Evolutionary conservation across 2,329 filamentous ascomycete species (phyloP).

Genomic region (Arthroderma uncinatum): DNA sequence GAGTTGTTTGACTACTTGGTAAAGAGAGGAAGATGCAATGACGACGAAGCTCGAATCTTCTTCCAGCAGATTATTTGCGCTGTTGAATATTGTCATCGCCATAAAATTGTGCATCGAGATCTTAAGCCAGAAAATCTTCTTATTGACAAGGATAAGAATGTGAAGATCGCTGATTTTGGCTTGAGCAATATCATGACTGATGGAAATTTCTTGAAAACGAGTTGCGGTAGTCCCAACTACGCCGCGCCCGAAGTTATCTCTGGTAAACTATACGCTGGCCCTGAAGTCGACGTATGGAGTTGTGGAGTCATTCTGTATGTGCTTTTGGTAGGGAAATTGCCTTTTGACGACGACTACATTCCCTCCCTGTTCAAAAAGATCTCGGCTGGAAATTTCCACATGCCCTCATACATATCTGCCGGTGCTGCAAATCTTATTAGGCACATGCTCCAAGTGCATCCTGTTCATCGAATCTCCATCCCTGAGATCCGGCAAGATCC

Average conservation of each 20-base stretch:
- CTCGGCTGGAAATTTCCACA: conserved; percentile 81
- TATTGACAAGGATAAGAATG: conserved; percentile 87
- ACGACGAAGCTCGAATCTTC: conserved; percentile 87
- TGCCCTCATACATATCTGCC: conserved; percentile 79
- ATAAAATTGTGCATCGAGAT: conserved; percentile 97
- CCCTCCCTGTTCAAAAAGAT: conserved; percentile 97
- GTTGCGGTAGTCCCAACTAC: conserved; percentile 96
- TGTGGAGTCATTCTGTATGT: conserved; percentile 58
- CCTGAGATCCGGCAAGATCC: conserved; percentile 85
- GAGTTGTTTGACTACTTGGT: conserved; percentile 99
- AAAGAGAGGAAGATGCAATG: conserved; percentile 79
- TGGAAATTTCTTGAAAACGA: conserved; percentile 97
- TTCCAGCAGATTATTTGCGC: conserved; percentile 99
- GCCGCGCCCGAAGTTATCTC: conserved; percentile 96
- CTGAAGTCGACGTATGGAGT: conserved; percentile 85
- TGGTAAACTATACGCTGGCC: conserved; percentile 91
- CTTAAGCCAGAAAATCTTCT: conserved; percentile 95
- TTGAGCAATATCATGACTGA: conserved; percentile 99
- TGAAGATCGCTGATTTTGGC: conserved; percentile 98
- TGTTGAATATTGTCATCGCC: conserved; percentile 95
- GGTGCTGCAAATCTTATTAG: conserved; percentile 67
- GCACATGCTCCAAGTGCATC: conserved; percentile 90
- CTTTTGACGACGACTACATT: conserved; percentile 98
- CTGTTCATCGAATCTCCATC: conserved; percentile 86
- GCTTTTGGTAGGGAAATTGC: conserved; percentile 56